phyloP scores from a whole-genome alignment of 2,329 filamentous ascomycete genomes.

The Fusarium sp. region DNA sequence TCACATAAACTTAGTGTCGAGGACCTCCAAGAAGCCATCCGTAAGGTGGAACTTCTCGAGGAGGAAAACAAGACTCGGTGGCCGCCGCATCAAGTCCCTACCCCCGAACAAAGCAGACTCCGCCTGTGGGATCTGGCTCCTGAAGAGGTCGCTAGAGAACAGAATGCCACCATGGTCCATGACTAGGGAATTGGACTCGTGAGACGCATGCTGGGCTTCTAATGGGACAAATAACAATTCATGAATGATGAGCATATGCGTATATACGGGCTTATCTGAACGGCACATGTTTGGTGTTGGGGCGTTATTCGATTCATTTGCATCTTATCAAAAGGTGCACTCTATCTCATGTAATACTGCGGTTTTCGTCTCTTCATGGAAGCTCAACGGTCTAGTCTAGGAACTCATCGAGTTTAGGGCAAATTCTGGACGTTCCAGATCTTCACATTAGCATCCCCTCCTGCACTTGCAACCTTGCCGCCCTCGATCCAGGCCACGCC shows the following conservation, averaged over 20 bases:
- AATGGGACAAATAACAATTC: neutral
- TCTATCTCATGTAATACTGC: constrained; percentile 17
- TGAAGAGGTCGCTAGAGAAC: constrained; percentile 50
- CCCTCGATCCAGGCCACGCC: constrained; percentile 83
- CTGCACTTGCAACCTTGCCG: constrained; percentile 78
- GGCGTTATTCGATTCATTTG: constrained; percentile 17
- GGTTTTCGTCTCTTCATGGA: constrained; percentile 9
- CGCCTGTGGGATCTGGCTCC: constrained; percentile 52
- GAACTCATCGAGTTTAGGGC: constrained; percentile 41
- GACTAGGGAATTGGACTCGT: constrained; percentile 50
- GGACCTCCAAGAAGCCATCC: constrained; percentile 52
- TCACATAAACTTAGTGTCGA: constrained; percentile 36
- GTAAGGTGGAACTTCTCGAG: constrained; percentile 52
- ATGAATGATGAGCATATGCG: neutral
- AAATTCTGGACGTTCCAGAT: constrained; percentile 71
- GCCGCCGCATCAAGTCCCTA: constrained; percentile 47
- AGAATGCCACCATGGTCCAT: constrained; percentile 53
- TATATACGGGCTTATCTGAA: constrained; percentile 1
- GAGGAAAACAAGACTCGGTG: constrained; percentile 52
- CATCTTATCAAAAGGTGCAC: constrained; percentile 23
- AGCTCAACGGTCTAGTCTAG: constrained; percentile 25
- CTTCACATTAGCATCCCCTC: constrained; percentile 91
- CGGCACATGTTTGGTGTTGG: constrained; percentile 26
- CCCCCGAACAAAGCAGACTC: constrained; percentile 32
- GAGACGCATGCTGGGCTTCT: constrained; percentile 6